Conservation (phyloP, 2,329 filamentous ascomycete species). For the Madurella mycetomatis region DNA sequence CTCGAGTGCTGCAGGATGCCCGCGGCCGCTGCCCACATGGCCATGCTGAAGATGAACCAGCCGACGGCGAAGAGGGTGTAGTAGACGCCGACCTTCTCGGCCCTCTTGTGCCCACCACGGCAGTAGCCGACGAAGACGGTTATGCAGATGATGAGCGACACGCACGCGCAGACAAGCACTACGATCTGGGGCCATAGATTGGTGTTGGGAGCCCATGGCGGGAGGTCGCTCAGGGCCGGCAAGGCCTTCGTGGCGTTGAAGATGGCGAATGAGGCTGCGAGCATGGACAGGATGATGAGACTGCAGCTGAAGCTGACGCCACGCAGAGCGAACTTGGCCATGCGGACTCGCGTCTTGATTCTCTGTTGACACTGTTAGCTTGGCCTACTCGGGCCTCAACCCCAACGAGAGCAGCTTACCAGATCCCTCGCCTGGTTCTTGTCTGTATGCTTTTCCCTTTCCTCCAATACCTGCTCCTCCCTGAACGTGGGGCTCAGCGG, state of each 20-base stretch:
- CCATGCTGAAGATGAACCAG: slow-evolving; percentile 88
- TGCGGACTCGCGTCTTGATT: slow-evolving; percentile 83
- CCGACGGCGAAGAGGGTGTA: slow-evolving; percentile 91
- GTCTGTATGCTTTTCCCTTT: slow-evolving; percentile 74
- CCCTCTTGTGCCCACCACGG: slow-evolving; percentile 79
- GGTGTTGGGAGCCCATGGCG: slow-evolving; percentile 77
- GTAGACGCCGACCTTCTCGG: slow-evolving; percentile 91
- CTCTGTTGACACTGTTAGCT: slow-evolving; percentile 54
- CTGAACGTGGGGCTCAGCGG: slow-evolving; percentile 86
- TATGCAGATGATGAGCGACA: slow-evolving; percentile 77
- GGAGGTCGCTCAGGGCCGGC: slow-evolving; percentile 71
- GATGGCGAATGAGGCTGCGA: slow-evolving; percentile 82
- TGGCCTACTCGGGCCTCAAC: neutral
- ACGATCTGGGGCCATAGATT: slow-evolving; percentile 86
- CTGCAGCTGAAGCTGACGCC: slow-evolving; percentile 96
- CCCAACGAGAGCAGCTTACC: slow-evolving; percentile 51
- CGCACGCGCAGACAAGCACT: slow-evolving; percentile 70
- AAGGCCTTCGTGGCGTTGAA: slow-evolving; percentile 83
- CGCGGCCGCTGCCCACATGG: slow-evolving; percentile 88
- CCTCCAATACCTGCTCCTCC: slow-evolving; percentile 83
- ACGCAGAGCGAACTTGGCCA: slow-evolving; percentile 93
- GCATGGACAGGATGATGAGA: slow-evolving; percentile 86
- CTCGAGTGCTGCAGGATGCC: slow-evolving; percentile 77
- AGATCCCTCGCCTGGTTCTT: slow-evolving; percentile 83
- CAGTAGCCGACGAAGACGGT: slow-evolving; percentile 81